A percentile compares a stretch with the other conserved stretches of the same genome.
phyloP scores from a whole-genome alignment of 495 filamentous ascomycete species.

The Tuber calosporum region DNA sequence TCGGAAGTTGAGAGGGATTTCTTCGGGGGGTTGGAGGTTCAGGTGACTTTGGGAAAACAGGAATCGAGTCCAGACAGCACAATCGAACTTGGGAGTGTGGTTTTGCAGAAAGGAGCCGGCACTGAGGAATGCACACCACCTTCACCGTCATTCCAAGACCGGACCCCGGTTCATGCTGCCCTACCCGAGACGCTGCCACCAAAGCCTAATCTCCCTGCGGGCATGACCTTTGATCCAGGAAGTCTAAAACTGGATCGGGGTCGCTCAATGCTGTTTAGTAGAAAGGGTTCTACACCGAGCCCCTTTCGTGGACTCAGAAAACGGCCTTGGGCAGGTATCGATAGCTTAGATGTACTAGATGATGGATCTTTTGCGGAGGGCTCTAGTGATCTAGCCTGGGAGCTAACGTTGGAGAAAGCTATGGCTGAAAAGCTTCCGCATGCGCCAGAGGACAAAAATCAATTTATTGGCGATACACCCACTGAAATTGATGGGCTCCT shows the following conservation, averaged over 20 bases:
- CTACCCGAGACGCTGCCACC: constrained; percentile 6
- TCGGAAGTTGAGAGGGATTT: background rate
- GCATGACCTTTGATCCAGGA: constrained; percentile 19
- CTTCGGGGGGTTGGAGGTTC: background rate
- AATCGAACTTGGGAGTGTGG: constrained; percentile 3
- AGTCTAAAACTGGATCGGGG: constrained; percentile 28
- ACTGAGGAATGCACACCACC: constrained; percentile 24
- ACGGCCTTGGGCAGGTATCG: background rate
- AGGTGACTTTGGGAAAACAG: background rate
- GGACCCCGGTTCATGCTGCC: background rate
- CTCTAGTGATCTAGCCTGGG: constrained; percentile 8
- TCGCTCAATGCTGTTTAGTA: constrained; percentile 33
- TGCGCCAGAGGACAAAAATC: constrained; percentile 8
- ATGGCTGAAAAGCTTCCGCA: background rate
- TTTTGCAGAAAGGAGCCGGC: constrained; percentile 13
- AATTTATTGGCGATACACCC: background rate
- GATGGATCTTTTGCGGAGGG: constrained; percentile 9
- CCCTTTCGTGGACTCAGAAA: constrained; percentile 25
- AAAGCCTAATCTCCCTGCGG: background rate
- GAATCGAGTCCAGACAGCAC: background rate
- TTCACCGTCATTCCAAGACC: background rate
- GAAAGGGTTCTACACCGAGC: constrained; percentile 20
- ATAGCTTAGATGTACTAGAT: constrained; percentile 14
- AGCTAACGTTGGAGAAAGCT: constrained; percentile 13
- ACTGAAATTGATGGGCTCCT: background rate